Percentiles rank a stretch among this genome's conserved stretches.
Evolutionary conservation across 2,329 filamentous ascomycete species (phyloP).

Genomic region (Juglanconis sp.): DNA sequence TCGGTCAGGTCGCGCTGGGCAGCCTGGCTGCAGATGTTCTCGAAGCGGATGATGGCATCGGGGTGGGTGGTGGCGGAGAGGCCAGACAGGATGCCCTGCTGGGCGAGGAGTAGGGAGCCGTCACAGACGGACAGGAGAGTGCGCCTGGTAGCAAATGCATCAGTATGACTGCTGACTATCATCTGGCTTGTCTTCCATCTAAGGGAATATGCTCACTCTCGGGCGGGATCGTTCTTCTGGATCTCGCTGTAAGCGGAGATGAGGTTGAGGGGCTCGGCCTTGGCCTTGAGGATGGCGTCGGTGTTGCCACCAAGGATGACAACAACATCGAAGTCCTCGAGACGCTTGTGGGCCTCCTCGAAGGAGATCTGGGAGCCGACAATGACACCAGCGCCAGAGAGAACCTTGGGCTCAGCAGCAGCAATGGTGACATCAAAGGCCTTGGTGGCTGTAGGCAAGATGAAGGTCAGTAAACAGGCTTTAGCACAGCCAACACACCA

Average conservation of each 20-base stretch:
- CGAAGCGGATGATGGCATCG: constrained; percentile 75
- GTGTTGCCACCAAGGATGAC: constrained; percentile 71
- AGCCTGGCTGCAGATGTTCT: constrained; percentile 75
- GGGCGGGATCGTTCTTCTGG: constrained; percentile 73
- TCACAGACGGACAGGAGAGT: constrained; percentile 79
- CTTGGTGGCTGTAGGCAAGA: constrained; percentile 41
- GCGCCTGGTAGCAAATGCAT: constrained; percentile 36
- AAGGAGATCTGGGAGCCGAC: constrained; percentile 73
- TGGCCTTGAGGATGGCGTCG: constrained; percentile 62
- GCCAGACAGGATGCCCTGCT: constrained; percentile 73
- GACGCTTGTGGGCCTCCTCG: constrained; percentile 71
- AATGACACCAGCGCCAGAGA: constrained; percentile 62
- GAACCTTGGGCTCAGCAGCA: constrained; percentile 49
- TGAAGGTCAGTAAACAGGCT: background rate
- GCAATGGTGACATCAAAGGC: constrained; percentile 59
- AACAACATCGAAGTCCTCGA: constrained; percentile 76
- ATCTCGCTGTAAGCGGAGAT: constrained; percentile 76
- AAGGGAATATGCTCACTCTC: constrained; percentile 48
- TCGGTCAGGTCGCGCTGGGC: constrained; percentile 67
- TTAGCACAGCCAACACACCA: background rate
- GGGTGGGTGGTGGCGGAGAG: constrained; percentile 80
- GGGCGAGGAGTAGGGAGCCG: constrained; percentile 72
- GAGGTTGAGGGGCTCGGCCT: constrained; percentile 65
- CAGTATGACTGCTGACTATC: background rate
- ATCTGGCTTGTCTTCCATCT: background rate